Evolutionary conservation across 169 alveolate species (phyloP).

Genomic region (Plasmodium vinckei): DNA sequence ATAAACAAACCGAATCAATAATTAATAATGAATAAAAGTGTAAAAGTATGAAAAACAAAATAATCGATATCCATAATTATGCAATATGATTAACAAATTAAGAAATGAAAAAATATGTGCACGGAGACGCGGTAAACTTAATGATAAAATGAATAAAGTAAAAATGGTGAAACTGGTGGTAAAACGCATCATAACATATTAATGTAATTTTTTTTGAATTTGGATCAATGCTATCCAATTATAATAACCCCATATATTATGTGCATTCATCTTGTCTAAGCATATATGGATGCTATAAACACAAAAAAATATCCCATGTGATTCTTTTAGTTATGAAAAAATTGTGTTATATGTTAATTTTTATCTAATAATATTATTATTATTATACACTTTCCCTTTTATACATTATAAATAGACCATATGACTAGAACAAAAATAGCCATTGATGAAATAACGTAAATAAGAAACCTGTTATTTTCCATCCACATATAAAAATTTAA

Average conservation of each 20-base stretch:
- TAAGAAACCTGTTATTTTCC: conserved; percentile 47
- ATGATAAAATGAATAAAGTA: neutral
- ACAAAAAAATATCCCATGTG: no score
- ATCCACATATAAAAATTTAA: conserved; percentile 74
- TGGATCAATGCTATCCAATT: no score
- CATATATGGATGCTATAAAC: no score
- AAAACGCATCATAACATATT: no score
- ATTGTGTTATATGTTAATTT: no score
- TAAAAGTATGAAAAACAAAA: neutral
- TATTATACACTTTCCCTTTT: neutral
- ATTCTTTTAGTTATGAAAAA: no score
- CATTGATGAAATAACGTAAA: conserved; percentile 59
- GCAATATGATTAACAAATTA: conserved; percentile 14
- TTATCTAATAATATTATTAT: no score
- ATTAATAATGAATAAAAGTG: neutral
- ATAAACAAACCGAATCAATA: conserved; percentile 6
- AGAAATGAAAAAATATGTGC: conserved; percentile 18
- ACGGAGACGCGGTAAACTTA: neutral
- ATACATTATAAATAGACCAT: conserved; percentile 65
- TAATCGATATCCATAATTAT: neutral
- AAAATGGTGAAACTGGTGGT: no score
- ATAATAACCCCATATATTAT: no score
- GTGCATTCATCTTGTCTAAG: no score
- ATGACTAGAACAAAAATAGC: conserved; percentile 46
- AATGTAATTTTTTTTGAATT: no score